Base-by-base conservation (phyloP, 2,329 filamentous ascomycete genomes). In the Leptographium galeiforme region DNA sequence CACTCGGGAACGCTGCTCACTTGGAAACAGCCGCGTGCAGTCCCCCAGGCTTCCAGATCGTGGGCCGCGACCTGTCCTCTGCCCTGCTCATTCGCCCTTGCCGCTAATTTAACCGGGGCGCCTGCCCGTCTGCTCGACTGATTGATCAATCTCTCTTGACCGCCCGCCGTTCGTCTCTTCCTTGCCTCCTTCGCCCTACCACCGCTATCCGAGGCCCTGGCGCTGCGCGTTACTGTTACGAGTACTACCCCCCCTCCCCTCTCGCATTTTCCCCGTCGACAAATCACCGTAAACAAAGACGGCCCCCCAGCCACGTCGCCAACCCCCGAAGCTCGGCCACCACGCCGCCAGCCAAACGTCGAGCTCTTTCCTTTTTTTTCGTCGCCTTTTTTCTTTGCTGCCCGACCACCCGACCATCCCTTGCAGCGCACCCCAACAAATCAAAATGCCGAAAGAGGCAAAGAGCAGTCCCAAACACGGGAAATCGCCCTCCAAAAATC, bases 91-190 rank as follows among this genome's bases (percentile, higher is more conserved):
- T 53, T 53, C 39, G 52, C 18, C 6, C 16, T 11, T 4, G 14
- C 11, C 47, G 33, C 40, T 46, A 53, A 50, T 50, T 50, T 39
- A 53, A 53, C 14, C 52, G 47, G 52, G 52, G 39, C 46, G n/a
- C 25, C 2, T 4, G 10, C 40, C n/a, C 50, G n/a, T 18, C 39
- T 36, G 10, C 41, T 40, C 30, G 32, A 36, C 38, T 41, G 45
- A 41, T 45, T 53, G 19, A 16, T 36, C 51, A 34, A 41, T 48
- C 46, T 19, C 33, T 44, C 50, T 44, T 54, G 39, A 54, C 56
- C 54, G 54, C 56, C 45, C 53, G 52, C 54, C n/a, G 11, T 25
- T 34, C n/a, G 36, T 30, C 45, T 47, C 2, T 13, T 13, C 12
- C 34, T 36, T 36, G 34, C 34, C 34, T 36, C 45, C 47, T n/a